phyloP scores from a whole-genome alignment of 768 basidiomycete species.

The Stropharia rugosoannulata region DNA sequence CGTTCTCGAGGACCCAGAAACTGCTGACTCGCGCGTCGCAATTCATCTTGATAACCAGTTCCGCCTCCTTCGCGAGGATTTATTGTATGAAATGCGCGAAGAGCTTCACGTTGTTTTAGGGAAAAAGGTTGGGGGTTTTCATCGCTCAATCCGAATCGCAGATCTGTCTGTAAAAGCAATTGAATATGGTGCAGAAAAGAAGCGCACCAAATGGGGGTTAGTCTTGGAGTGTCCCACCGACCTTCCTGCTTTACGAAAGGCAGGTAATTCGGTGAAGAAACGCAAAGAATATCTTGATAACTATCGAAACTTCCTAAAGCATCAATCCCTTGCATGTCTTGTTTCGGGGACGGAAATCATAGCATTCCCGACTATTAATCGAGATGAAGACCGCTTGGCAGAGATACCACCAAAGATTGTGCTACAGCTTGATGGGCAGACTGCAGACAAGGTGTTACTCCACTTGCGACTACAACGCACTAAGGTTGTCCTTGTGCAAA shows the following conservation, averaged over 20 bases:
- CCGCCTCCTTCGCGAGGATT: slow-evolving; percentile 57
- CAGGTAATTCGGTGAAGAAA: slow-evolving; percentile 22
- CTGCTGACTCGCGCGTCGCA: slow-evolving; percentile 34
- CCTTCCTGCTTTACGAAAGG: slow-evolving; percentile 33
- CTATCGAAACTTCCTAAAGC: slow-evolving; percentile 43
- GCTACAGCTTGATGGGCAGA: slow-evolving; percentile 49
- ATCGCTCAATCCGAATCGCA: slow-evolving; percentile 37
- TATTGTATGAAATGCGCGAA: slow-evolving; percentile 25
- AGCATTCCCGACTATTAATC: slow-evolving; percentile 50
- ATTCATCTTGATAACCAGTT: slow-evolving; percentile 67
- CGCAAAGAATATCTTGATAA: slow-evolving; percentile 38
- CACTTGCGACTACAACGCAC: slow-evolving; percentile 31
- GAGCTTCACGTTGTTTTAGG: slow-evolving; percentile 49
- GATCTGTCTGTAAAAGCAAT: slow-evolving; percentile 38
- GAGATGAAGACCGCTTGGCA: slow-evolving; percentile 53
- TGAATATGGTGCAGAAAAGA: slow-evolving; percentile 26
- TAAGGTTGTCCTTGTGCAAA: slow-evolving; percentile 47
- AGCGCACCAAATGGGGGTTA: slow-evolving; percentile 39
- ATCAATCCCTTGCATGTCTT: slow-evolving; percentile 56
- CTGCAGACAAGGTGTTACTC: slow-evolving; percentile 36
- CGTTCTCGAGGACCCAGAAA: slow-evolving; percentile 42
- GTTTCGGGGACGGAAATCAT: slow-evolving; percentile 46
- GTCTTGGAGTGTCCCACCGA: slow-evolving; percentile 34
- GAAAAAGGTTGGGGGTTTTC: slow-evolving; percentile 38
- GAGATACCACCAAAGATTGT: slow-evolving; percentile 48